phyloP scores from a whole-genome alignment of 306 rosid species.

The Luffa acutangula region DNA sequence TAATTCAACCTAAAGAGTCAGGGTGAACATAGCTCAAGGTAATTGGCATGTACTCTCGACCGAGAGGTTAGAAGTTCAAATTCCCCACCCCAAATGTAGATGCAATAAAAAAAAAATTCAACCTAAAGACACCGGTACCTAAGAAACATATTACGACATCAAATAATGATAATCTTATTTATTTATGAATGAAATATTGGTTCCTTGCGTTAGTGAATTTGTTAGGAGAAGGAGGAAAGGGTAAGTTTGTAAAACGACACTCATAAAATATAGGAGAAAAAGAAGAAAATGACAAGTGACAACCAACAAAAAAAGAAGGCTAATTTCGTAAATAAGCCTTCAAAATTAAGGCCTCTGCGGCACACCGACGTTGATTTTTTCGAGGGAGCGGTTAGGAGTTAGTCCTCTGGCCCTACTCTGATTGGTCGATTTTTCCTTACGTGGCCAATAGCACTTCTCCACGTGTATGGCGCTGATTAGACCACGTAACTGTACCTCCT shows the following conservation, averaged over 20 bases:
- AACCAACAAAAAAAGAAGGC: background rate
- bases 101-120: too few species aligned
- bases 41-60: too few species aligned
- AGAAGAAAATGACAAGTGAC: background rate
- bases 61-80: too few species aligned
- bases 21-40: too few species aligned
- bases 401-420: constrained; percentile 1
- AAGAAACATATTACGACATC: too few species aligned
- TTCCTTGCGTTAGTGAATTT: background rate
- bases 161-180: too few species aligned
- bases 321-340: constrained; percentile 6
- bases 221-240: background rate
- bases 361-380: constrained; percentile 10
- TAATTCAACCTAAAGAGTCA: too few species aligned
- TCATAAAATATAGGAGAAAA: background rate
- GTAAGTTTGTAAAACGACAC: background rate
- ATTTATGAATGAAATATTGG: too few species aligned
- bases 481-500: constrained; percentile 8
- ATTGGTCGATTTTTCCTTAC: background rate
- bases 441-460: background rate
- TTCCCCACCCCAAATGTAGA: too few species aligned
- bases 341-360: constrained; percentile 8
- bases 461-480: constrained; percentile 17
- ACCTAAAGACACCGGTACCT: too few species aligned
- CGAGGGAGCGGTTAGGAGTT: constrained; percentile 2